Conservation (phyloP, 2,329 filamentous ascomycete genomes). For the Rutstroemia sp. region DNA sequence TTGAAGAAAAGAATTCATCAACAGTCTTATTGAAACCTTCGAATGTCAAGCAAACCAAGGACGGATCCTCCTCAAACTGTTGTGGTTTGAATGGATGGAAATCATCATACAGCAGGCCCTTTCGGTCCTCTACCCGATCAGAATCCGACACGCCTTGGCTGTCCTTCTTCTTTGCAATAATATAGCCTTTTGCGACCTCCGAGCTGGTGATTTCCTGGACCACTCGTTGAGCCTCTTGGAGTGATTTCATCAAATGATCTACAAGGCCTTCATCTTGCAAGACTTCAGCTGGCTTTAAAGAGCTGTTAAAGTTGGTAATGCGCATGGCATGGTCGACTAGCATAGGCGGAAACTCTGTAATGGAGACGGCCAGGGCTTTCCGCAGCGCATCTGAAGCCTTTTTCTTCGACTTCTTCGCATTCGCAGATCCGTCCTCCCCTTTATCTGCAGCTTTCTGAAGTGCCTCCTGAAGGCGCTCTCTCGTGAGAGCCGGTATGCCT, state of each 20-base stretch:
- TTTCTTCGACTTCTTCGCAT: constrained; percentile 61
- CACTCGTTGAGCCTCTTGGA: constrained; percentile 64
- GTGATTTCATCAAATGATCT: constrained; percentile 57
- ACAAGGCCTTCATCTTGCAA: constrained; percentile 58
- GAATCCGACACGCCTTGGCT: constrained; percentile 21
- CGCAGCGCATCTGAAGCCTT: constrained; percentile 70
- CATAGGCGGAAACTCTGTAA: constrained; percentile 82
- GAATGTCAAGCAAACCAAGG: constrained; percentile 65
- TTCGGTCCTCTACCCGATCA: constrained; percentile 31
- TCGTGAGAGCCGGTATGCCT: constrained; percentile 68
- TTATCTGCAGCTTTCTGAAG: constrained; percentile 59
- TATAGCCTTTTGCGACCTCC: constrained; percentile 70
- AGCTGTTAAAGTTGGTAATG: constrained; percentile 60
- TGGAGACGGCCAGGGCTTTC: constrained; percentile 73
- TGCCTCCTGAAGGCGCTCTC: constrained; percentile 61
- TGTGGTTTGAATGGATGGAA: constrained; percentile 87
- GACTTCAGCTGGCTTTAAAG: constrained; percentile 59
- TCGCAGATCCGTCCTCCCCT: constrained; percentile 42
- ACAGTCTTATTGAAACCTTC: constrained; percentile 87
- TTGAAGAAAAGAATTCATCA: constrained; percentile 94
- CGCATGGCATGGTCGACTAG: constrained; percentile 81
- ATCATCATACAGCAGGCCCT: constrained; percentile 71
- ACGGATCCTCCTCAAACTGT: constrained; percentile 65
- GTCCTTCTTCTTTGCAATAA: constrained; percentile 63
- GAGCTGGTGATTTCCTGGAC: constrained; percentile 61